Conservation (phyloP, 2,329 filamentous ascomycete genomes). For the Orbilia oligospora region DNA sequence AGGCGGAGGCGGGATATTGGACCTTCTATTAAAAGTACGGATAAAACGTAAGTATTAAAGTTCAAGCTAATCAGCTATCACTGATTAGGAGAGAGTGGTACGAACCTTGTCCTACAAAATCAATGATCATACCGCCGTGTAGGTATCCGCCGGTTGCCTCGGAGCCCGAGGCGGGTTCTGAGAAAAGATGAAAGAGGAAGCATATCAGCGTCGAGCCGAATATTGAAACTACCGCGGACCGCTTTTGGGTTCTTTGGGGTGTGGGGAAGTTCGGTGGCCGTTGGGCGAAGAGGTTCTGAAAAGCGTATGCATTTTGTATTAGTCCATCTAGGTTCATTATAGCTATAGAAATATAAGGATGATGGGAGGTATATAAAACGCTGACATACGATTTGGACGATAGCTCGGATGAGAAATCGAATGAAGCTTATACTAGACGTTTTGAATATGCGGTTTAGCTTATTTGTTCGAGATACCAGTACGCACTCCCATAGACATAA, state of each 20-base stretch:
- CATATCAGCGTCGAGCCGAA: conserved; percentile 74
- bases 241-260: conserved; percentile 73
- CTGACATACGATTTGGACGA: conserved; percentile 70
- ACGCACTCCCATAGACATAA: not conserved
- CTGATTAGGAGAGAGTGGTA: not conserved
- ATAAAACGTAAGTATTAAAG: conserved; percentile 22
- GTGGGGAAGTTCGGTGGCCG: conserved; percentile 73
- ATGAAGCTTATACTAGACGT: conserved; percentile 75
- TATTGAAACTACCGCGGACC: conserved; percentile 74
- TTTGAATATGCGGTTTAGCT: not conserved
- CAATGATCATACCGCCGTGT: conserved; percentile 77
- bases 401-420: conserved; percentile 73
- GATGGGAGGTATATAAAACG: not conserved
- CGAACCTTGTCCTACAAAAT: conserved; percentile 76
- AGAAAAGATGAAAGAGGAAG: conserved; percentile 74
- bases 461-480: not conserved
- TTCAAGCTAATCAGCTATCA: not conserved
- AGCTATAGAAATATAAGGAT: not conserved
- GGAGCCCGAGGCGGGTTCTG: conserved; percentile 72
- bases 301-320: not conserved
- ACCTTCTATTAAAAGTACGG: conserved; percentile 66
- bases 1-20: conserved; percentile 73
- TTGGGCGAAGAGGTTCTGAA: conserved; percentile 59
- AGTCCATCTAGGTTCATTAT: conserved; percentile 1
- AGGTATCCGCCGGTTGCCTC: conserved; percentile 77